Conservation (phyloP, 2,329 filamentous ascomycete species). For the Venturiaceae sp. region DNA sequence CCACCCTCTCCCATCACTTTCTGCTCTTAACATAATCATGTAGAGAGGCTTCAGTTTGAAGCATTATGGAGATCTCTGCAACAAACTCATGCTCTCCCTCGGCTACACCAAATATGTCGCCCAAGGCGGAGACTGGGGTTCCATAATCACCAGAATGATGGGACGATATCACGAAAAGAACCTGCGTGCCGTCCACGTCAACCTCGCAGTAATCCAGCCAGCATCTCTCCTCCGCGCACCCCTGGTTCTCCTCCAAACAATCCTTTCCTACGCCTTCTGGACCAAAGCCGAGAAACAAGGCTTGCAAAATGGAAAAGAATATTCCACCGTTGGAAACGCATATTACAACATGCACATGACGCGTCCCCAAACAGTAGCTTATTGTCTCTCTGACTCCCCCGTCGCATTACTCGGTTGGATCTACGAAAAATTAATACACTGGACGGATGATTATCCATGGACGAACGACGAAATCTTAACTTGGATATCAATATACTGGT, state of each 20-base stretch:
- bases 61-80: constrained; percentile 54
- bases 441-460: constrained; percentile 65
- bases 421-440: constrained; percentile 56
- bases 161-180: constrained; percentile 47
- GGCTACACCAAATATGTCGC: constrained; percentile 52
- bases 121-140: constrained; percentile 65
- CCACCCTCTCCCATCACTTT: not conserved
- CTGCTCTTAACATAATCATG: not conserved
- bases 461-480: constrained; percentile 66
- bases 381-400: constrained; percentile 59
- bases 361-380: constrained; percentile 63
- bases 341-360: constrained; percentile 55
- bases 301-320: constrained; percentile 46
- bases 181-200: constrained; percentile 52
- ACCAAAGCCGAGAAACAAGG: constrained; percentile 41
- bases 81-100: constrained; percentile 59
- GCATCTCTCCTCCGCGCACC: constrained; percentile 48
- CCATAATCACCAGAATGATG: constrained; percentile 53
- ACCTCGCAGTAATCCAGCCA: constrained; percentile 40
- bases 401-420: constrained; percentile 67
- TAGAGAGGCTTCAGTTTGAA: constrained; percentile 37
- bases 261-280: not conserved
- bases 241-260: not conserved
- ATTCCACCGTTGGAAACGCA: constrained; percentile 43
- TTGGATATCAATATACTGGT: constrained; percentile 66